phyloP scores from a whole-genome alignment of 306 rosid genomes.

The Aeschynomene evenia region DNA sequence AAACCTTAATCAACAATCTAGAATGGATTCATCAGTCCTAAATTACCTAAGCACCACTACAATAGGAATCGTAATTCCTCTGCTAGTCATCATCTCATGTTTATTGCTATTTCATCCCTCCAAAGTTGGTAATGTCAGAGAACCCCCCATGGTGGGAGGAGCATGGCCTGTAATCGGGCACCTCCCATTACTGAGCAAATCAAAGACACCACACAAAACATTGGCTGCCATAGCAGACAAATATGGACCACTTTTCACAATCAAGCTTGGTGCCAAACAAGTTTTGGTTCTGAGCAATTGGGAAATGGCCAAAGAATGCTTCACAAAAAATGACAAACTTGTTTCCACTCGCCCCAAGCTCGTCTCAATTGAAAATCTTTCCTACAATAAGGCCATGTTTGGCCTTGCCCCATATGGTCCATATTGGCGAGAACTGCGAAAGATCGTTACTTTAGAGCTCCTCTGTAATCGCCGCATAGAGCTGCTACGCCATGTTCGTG shows the following conservation, averaged over 20 bases:
- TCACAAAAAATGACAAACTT: neutral
- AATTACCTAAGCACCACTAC: neutral
- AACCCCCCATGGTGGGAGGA: neutral
- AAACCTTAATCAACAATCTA: neutral
- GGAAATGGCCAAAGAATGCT: neutral
- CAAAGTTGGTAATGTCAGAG: neutral
- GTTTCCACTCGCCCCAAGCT: neutral
- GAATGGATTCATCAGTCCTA: neutral
- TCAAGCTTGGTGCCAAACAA: neutral
- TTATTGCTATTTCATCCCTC: neutral
- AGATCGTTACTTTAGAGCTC: neutral
- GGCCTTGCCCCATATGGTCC: slow-evolving; percentile 10
- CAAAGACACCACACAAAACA: neutral
- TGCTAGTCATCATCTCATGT: neutral
- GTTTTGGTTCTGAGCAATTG: neutral
- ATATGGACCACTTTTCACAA: neutral
- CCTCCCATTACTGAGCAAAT: neutral
- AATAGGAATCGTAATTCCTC: neutral
- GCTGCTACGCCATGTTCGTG: neutral
- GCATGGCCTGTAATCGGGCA: slow-evolving; percentile 25
- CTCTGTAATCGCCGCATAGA: neutral
- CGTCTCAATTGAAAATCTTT: neutral
- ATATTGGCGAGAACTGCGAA: neutral
- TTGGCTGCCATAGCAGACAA: slow-evolving; percentile 13
- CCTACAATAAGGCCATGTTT: neutral